Evolutionary conservation across 2,329 filamentous ascomycete genomes (phyloP).

Genomic region (Colletotrichum acutatum): DNA sequence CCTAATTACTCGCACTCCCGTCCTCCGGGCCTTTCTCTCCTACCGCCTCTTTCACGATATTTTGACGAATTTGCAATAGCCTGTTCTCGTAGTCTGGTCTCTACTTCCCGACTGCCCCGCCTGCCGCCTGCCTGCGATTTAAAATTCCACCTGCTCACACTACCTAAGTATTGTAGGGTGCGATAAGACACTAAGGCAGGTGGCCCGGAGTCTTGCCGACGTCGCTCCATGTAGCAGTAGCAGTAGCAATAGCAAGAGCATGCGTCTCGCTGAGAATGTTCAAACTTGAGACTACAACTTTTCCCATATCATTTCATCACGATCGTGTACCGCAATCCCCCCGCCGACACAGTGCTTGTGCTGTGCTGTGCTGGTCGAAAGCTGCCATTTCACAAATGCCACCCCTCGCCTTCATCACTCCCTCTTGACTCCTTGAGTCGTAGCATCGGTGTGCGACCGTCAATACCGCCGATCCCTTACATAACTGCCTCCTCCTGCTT

Average conservation of each 20-base stretch:
- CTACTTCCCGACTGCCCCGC: too few species aligned
- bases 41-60: background rate
- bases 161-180: background rate
- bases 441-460: slow-evolving; percentile 1
- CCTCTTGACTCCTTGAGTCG: background rate
- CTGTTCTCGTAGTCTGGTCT: too few species aligned
- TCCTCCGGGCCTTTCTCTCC: too few species aligned
- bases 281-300: background rate
- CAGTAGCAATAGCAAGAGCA: background rate
- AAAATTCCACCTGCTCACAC: background rate
- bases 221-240: background rate
- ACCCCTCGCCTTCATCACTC: background rate
- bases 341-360: too few species aligned
- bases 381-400: background rate
- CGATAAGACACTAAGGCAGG: background rate
- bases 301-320: background rate
- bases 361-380: background rate
- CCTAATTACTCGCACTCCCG: background rate
- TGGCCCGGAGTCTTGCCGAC: slow-evolving; percentile 24
- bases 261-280: background rate
- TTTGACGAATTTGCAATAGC: background rate
- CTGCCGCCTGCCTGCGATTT: background rate
- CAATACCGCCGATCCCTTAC: slow-evolving; percentile 4
- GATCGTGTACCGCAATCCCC: background rate
- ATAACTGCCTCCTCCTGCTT: background rate